Evolutionary conservation across 208 protist genomes (phyloP).

Genomic region (Tritrichomonas foetus): DNA sequence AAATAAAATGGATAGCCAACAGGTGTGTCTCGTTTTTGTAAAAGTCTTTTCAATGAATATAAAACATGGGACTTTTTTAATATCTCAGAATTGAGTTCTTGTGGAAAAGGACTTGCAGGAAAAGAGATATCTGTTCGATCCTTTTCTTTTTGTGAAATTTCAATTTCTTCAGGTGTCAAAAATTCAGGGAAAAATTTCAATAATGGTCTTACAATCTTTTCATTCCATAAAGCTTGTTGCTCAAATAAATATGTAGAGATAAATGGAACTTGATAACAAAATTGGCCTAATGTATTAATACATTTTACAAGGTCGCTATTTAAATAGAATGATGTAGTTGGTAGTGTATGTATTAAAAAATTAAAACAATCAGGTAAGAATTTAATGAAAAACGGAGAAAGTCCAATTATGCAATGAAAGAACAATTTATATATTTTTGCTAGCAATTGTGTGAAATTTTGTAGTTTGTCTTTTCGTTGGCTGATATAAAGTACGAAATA

Average conservation of each 20-base stretch:
- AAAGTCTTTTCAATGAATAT: background rate
- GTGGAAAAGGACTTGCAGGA: background rate
- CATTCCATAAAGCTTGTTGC: background rate
- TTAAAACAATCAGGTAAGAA: background rate
- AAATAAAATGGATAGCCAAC: background rate
- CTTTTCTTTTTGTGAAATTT: background rate
- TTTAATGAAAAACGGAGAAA: background rate
- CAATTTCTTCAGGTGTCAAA: no score
- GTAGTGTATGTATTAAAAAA: background rate
- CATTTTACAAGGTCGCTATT: background rate
- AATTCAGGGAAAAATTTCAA: background rate
- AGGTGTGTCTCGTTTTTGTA: background rate
- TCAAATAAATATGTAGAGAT: background rate
- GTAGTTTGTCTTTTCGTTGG: background rate
- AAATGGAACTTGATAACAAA: background rate
- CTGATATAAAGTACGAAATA: background rate
- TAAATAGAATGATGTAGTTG: background rate
- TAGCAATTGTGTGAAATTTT: background rate
- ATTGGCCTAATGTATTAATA: background rate
- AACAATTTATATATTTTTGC: background rate
- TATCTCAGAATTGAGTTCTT: no score
- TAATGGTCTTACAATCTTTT: background rate
- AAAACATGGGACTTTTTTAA: background rate
- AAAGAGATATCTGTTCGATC: background rate
- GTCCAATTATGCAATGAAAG: background rate